Base-by-base conservation (phyloP, 2,329 filamentous ascomycete species). In the Ophiocordyceps camponoti-saundersi region DNA sequence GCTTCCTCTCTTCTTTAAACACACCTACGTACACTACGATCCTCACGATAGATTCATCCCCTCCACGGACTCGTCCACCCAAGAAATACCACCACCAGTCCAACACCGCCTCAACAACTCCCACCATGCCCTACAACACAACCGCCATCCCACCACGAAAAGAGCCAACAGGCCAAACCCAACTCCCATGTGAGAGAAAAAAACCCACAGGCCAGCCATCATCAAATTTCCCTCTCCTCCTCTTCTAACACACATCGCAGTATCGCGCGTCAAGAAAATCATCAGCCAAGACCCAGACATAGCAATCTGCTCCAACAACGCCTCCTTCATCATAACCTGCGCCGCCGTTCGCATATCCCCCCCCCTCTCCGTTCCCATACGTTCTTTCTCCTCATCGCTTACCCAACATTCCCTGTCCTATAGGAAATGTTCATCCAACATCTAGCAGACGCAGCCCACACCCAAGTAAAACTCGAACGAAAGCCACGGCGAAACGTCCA, bases 381-480 rank as follows among this genome's bases (percentile, higher is more conserved):
- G n/a, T n/a, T n/a, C n/a, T n/a, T n/a, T n/a, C n/a, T n/a, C n/a
- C n/a, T n/a, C n/a, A n/a, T n/a, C n/a, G n/a, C n/a, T n/a, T n/a
- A n/a, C n/a, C n/a, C n/a, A n/a, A n/a, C n/a, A n/a, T n/a, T n/a
- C n/a, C n/a, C n/a, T n/a, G n/a, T n/a, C n/a, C n/a, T 29, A 43
- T 5, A 89, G 82, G 92, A 98, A 66, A 81, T 95, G 74, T 96
- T 98, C 67, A 82, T 98, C 54, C 87, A 95, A 62, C 84, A 96
- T 62, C 76, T 98, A 23, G 80, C 89, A 20, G 76, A 83, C 51
- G 85, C 93, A 61, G 82, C 83, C 23, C 81, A 94, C 61, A 89
- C 85, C 57, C 85, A 94, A 57, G 84, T 89, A 56, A 93, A 92
- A 59, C 76, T 88, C 1, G 92, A 96, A 65, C 78, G 83, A 56